Percentiles rank a stretch among this genome's conserved stretches.
phyloP scores from a whole-genome alignment of 208 protist genomes.

The Acanthamoeba triangularis region DNA sequence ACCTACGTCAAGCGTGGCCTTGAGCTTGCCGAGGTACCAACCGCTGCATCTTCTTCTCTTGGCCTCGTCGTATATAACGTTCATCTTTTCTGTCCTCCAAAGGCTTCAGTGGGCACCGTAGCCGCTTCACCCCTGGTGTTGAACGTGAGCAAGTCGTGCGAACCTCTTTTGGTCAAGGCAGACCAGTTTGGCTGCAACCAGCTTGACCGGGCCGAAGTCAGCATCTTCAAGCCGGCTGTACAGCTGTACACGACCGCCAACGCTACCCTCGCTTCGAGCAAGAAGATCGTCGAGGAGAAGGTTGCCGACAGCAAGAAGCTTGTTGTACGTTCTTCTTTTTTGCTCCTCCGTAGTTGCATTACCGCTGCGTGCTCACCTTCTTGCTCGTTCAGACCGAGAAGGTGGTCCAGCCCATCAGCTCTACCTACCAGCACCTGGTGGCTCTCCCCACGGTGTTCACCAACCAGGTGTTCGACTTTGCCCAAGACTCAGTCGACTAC shows the following conservation, averaged over 20 bases:
- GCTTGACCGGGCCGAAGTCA: constrained; percentile 15
- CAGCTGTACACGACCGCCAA: constrained; percentile 4
- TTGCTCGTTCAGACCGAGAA: not conserved
- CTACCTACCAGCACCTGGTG: not conserved
- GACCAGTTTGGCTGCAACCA: constrained; percentile 49
- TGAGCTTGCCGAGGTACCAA: not conserved
- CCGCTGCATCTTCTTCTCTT: not conserved
- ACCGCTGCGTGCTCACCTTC: not conserved
- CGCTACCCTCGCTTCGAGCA: not conserved
- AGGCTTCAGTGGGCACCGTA: not conserved
- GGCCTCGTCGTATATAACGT: too few species aligned
- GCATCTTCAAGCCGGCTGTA: constrained; percentile 2
- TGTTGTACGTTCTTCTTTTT: not conserved
- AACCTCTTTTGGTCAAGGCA: not conserved
- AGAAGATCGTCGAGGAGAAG: constrained; percentile 51
- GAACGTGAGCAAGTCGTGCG: not conserved
- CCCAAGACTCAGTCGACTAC: constrained; percentile 24
- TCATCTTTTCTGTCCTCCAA: not conserved
- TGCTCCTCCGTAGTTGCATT: not conserved
- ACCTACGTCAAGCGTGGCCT: not conserved
- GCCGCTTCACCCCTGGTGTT: not conserved
- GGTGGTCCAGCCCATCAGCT: not conserved
- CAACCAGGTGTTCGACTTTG: constrained; percentile 53
- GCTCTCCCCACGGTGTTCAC: not conserved
- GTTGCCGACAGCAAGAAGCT: not conserved